These are phyloP conservation scores for Botrytis fabae DNA, from an alignment of 2,329 filamentous ascomycete genomes.

Conservation along the genomic window DNA sequence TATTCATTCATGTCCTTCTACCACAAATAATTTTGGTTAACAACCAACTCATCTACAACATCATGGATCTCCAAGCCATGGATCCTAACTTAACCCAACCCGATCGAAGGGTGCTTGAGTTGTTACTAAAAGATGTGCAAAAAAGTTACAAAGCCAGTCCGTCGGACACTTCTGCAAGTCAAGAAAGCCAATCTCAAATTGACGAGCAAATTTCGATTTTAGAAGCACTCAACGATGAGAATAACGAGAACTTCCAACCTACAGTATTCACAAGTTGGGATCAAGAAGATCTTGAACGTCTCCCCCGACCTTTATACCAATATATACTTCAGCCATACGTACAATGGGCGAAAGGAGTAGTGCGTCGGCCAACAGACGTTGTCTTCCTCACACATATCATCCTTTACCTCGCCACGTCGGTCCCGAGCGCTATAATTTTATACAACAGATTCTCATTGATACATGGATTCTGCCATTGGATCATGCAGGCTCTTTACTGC, in stretches of 20 bases:
- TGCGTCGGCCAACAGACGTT: constrained; percentile 56
- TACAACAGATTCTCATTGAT: constrained; percentile 66
- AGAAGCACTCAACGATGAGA: constrained; percentile 24
- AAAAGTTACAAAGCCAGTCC: background rate
- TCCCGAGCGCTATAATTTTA: constrained; percentile 67
- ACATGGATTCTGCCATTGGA: constrained; percentile 65
- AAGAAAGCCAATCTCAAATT: constrained; percentile 15
- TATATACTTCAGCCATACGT: constrained; percentile 28
- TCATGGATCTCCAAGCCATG: constrained; percentile 23
- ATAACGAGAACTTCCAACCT: constrained; percentile 30
- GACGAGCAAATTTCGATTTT: constrained; percentile 19
- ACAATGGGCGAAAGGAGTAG: constrained; percentile 31
- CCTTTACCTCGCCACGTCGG: constrained; percentile 66
- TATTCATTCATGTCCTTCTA: constrained; percentile 2
- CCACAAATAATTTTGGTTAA: constrained; percentile 5
- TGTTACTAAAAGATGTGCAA: constrained; percentile 16
- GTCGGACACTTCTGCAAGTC: background rate
- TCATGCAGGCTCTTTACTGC: constrained; percentile 67
- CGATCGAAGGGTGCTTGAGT: constrained; percentile 22
- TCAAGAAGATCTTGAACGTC: constrained; percentile 27
- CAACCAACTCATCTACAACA: constrained; percentile 3
- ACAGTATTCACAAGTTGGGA: constrained; percentile 34
- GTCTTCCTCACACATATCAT: constrained; percentile 77
- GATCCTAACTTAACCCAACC: constrained; percentile 19
- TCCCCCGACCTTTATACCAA: constrained; percentile 25